Evolutionary conservation across 805 yeast genomes (phyloP).

Genomic region (Cyberlindnera euphorbiiphila): DNA sequence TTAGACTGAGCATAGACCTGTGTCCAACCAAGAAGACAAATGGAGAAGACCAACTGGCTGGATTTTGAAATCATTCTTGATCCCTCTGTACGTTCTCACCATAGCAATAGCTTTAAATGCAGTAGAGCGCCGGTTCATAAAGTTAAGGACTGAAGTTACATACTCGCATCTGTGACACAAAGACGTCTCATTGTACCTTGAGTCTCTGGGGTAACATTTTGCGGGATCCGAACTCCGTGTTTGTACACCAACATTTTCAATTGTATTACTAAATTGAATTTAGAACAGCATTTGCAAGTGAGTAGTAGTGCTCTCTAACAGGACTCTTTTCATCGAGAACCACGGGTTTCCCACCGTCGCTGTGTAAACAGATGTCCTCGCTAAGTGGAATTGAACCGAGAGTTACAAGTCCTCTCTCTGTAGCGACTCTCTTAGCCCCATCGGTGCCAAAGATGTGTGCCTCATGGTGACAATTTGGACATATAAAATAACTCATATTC

Average conservation of each 20-base stretch:
- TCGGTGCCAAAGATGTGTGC: conserved; percentile 71
- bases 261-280: too few species aligned
- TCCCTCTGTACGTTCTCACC: too few species aligned
- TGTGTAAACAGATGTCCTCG: conserved; percentile 51
- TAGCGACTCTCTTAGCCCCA: conserved; percentile 48
- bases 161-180: conserved; percentile 12
- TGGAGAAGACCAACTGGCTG: neutral
- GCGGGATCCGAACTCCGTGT: conserved; percentile 8
- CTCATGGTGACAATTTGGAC: conserved; percentile 74
- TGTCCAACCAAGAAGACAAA: neutral
- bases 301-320: conserved; percentile 41
- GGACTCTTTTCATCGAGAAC: conserved; percentile 42
- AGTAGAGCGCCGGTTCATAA: too few species aligned
- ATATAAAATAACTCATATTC: conserved; percentile 74
- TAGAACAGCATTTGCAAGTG: conserved; percentile 41
- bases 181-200: neutral
- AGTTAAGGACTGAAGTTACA: too few species aligned
- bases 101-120: too few species aligned
- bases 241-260: too few species aligned
- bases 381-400: conserved; percentile 68
- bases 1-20: neutral
- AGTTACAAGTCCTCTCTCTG: conserved; percentile 42
- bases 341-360: conserved; percentile 66
- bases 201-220: neutral
- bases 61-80: too few species aligned